Base-by-base conservation (phyloP, 2,329 filamentous ascomycete genomes). In the Alternaria gansuensis region DNA sequence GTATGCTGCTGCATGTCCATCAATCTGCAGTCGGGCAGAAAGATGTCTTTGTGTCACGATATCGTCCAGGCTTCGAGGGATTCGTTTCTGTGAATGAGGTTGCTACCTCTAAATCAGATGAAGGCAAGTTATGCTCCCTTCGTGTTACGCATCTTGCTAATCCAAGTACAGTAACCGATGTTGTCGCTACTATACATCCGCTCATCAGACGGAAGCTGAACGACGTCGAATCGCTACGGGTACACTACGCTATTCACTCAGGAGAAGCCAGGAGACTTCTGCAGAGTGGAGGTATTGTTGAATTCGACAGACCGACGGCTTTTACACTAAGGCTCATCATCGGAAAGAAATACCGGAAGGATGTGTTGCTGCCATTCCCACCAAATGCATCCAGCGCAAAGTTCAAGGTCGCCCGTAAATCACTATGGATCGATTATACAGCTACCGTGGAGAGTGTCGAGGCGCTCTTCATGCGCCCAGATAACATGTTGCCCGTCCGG, bases 11-110 rank as follows among this genome's bases (percentile, higher is more conserved):
- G n/a, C 43, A 52, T 5, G 1, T 66, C 11, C 51, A 62, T 31
- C 31, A 51, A n/a, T 51, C 62, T 9, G 29, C 34, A 21, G 23
- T 66, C 3, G 59, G 46, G 14, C 11, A 58, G 10, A 50, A 50
- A 10, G 46, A 64, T 31, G 68, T 75, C 8, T 75, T 64, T 53
- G 60, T 77, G 29, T 71, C 72, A 1, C 61, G 66, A 29, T 52
- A 69, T 34, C 58, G 60, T 11, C 74, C 74, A 11, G 73, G 75
- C 48, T 53, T 67, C 51, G 24, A 24, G 17, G 62, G 63, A 9
- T 43, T 51, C 26, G 17, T 51, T 13, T 52, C 48, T 13, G 34
- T 46, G 3, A 11, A 29, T 10, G 4, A 5, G 11, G 31, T 39
- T 8, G 6, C 54, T 31, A 26, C 34, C 3, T 39, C 24, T n/a